Evolutionary conservation across 1,284 basidiomycete species (phyloP).

Genomic region (Trametes polyzona): DNA sequence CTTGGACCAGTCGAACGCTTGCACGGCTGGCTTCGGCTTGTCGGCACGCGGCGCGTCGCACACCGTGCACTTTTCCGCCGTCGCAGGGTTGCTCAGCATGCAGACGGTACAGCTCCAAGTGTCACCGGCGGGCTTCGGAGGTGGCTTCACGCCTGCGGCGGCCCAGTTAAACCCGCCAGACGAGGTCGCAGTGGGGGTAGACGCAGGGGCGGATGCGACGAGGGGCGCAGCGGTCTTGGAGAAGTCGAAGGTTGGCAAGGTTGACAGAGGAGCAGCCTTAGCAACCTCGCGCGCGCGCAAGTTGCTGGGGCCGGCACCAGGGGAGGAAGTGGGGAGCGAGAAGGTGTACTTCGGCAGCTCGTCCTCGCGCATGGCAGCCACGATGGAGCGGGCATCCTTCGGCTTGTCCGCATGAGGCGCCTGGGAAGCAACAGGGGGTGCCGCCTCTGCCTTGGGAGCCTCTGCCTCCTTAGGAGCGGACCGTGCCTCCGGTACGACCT

Average conservation of each 20-base stretch:
- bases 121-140: constrained; percentile 35
- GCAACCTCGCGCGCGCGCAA: constrained; percentile 41
- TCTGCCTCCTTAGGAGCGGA: background rate
- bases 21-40: constrained; percentile 17
- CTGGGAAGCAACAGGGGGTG: no score
- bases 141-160: constrained; percentile 51
- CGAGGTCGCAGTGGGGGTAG: background rate
- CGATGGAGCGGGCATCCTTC: constrained; percentile 28
- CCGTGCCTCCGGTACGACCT: constrained; percentile 21
- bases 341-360: constrained; percentile 31
- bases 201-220: background rate
- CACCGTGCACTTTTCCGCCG: constrained; percentile 47
- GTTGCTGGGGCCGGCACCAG: constrained; percentile 40
- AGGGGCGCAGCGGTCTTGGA: constrained; percentile 25
- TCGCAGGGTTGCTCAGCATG: constrained; percentile 42
- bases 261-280: constrained; percentile 31
- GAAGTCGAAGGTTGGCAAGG: constrained; percentile 51
- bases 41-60: constrained; percentile 43
- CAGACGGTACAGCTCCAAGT: constrained; percentile 52
- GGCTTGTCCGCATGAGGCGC: constrained; percentile 16
- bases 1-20: constrained; percentile 34
- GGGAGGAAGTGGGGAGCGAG: constrained; percentile 31
- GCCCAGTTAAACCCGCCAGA: constrained; percentile 45
- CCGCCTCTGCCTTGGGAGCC: constrained; percentile 4
- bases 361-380: constrained; percentile 23